Base-by-base conservation (phyloP, 2,329 filamentous ascomycete genomes). In the Aspergillus tamarii region DNA sequence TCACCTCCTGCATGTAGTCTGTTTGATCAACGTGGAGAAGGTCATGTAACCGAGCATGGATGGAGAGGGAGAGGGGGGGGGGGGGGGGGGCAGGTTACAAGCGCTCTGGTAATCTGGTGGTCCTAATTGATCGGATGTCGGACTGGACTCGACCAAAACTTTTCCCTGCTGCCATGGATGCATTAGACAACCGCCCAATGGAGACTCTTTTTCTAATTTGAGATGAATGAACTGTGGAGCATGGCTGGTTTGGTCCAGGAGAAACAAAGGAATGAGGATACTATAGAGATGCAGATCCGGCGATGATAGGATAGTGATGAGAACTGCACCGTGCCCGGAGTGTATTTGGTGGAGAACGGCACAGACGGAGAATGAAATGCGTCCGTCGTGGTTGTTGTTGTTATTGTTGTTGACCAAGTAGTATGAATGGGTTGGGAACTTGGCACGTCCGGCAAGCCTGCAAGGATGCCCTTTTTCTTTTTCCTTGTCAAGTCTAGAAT, bases 21-120 rank as follows among this genome's bases (percentile, higher is more conserved):
- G 52, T 54, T 54, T 54, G 52, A 54, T 54, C 52, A 34, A 28
- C 52, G 30, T 54, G 52, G 52, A 36, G 52, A 54, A 23, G 16
- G 10, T 11, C 19, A 11, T 54, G 30, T 54, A 36, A 30, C 30
- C 52, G 52, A 54, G 52, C 30, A 54, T 34, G 32, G n/a, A 21
- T 21, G 5, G 19, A 23, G n/a, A 9, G 21, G n/a, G n/a, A n/a
- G n/a, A n/a, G n/a, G n/a, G n/a, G n/a, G n/a, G n/a, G n/a, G n/a
- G n/a, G n/a, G n/a, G n/a, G n/a, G n/a, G n/a, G n/a, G n/a, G n/a
- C n/a, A n/a, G 45, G 21, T 23, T 48, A 26, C 19, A 50, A 50
- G 26, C 46, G 26, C 12, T 30, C 8, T 50, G 46, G 8, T 28
- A 30, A 6, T 16, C 8, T 50, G 46, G 8, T 28, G 30, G 12